These are phyloP conservation scores for Eutrema yunnanense DNA, from an alignment of 345 rosid species.

Conservation along the genomic window DNA sequence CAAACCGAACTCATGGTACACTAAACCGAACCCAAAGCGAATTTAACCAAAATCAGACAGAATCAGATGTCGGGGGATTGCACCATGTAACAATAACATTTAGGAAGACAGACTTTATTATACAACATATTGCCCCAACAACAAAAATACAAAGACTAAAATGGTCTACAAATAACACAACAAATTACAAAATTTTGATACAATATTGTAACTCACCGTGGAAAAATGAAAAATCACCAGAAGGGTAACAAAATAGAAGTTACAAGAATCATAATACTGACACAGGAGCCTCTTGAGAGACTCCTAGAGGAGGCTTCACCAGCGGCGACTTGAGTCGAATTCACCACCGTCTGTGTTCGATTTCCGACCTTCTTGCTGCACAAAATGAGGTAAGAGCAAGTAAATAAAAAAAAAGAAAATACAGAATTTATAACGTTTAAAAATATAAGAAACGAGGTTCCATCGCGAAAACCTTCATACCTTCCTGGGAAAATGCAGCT, in stretches of 20 bases:
- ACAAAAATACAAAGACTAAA: not conserved
- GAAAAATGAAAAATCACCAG: conserved; percentile 23
- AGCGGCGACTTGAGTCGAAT: conserved; percentile 40
- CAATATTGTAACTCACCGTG: conserved; percentile 18
- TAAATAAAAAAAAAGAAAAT: not conserved
- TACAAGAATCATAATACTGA: conserved; percentile 32
- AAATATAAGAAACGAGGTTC: not conserved
- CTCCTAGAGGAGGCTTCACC: conserved; percentile 14
- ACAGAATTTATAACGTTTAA: not conserved
- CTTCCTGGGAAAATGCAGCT: conserved; percentile 95
- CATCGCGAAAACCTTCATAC: conserved; percentile 33
- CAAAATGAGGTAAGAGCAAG: not conserved
- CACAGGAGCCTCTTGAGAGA: conserved; percentile 18
- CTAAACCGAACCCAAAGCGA: not conserved
- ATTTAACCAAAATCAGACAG: not conserved
- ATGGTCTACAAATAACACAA: not conserved
- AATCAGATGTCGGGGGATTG: not conserved
- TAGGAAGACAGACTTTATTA: not conserved
- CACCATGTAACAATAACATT: not conserved
- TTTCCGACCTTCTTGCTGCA: conserved; percentile 77
- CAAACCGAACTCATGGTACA: not conserved
- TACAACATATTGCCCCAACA: not conserved
- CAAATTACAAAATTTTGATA: conserved; percentile 13
- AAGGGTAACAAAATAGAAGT: conserved; percentile 39
- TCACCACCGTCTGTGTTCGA: conserved; percentile 48